Percentiles rank a stretch among this genome's conserved stretches.
Evolutionary conservation across 495 filamentous ascomycete species (phyloP).

Genomic region (Penicillium diatomitis): DNA sequence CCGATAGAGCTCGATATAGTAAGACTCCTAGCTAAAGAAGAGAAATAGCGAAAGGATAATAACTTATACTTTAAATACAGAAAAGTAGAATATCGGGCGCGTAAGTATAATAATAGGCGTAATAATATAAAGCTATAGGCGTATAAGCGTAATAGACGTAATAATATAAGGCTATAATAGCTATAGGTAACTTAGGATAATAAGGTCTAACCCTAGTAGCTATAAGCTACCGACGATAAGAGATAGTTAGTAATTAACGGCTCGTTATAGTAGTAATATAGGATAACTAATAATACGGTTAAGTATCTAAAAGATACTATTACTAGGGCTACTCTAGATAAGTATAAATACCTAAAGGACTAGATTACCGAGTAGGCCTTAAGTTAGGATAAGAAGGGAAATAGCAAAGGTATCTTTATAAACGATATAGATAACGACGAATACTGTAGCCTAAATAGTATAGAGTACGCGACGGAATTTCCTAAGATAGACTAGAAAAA

Average conservation of each 20-base stretch:
- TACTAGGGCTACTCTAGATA: too few relatives aligned
- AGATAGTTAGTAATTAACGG: too few relatives aligned
- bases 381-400: too few relatives aligned
- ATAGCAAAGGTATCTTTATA: neutral
- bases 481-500: too few relatives aligned
- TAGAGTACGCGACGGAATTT: too few relatives aligned
- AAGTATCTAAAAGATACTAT: too few relatives aligned
- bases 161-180: neutral
- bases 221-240: neutral
- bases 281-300: too few relatives aligned
- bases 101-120: neutral
- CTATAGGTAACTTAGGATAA: neutral
- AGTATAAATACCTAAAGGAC: neutral
- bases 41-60: neutral
- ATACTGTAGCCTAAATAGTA: too few relatives aligned
- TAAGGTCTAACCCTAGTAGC: neutral
- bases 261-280: too few relatives aligned
- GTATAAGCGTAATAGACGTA: too few relatives aligned
- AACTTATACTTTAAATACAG: neutral
- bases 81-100: neutral
- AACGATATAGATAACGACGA: too few relatives aligned
- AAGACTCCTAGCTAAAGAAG: neutral
- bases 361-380: neutral
- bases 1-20: slow-evolving; percentile 2
- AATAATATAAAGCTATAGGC: neutral